Conservation (phyloP, 2,329 filamentous ascomycete species). For the Colletotrichum magnum region DNA sequence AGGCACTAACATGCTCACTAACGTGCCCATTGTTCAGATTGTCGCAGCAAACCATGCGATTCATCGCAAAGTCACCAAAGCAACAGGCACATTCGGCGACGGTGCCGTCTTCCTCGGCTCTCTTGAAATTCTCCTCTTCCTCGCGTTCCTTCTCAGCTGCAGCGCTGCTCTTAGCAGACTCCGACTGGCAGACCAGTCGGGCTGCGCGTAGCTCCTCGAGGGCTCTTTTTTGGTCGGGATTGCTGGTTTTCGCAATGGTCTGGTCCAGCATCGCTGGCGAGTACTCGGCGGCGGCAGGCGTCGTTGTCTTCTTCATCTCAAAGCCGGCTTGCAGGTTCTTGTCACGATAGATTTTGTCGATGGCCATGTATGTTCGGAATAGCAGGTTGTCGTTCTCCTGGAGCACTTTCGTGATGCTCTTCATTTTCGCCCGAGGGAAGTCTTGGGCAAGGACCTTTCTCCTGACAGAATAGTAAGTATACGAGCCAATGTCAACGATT, state of each 20-base stretch:
- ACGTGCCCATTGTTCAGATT: slow-evolving; percentile 68
- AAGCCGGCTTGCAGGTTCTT: slow-evolving; percentile 42
- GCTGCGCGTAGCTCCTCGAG: slow-evolving; percentile 58
- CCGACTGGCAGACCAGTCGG: slow-evolving; percentile 47
- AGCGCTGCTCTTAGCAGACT: slow-evolving; percentile 43
- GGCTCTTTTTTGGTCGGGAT: slow-evolving; percentile 46
- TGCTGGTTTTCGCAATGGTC: slow-evolving; percentile 32
- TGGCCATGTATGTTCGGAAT: slow-evolving; percentile 52
- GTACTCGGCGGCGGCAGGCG: slow-evolving; percentile 42
- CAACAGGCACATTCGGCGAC: slow-evolving; percentile 82
- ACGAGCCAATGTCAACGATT: background rate
- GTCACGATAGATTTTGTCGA: slow-evolving; percentile 45
- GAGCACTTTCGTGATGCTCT: slow-evolving; percentile 45
- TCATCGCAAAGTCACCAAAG: slow-evolving; percentile 75
- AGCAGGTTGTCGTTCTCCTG: slow-evolving; percentile 46
- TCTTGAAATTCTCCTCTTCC: slow-evolving; percentile 57
- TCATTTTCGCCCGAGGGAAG: slow-evolving; percentile 50
- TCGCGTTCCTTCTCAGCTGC: slow-evolving; percentile 48
- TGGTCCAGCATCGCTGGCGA: slow-evolving; percentile 42
- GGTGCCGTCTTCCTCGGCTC: slow-evolving; percentile 63
- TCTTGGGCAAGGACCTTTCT: slow-evolving; percentile 50
- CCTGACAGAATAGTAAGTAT: background rate
- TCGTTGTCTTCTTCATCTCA: slow-evolving; percentile 47
- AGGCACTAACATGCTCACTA: slow-evolving; percentile 38
- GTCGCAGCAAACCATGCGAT: slow-evolving; percentile 77